Evolutionary conservation across 805 yeast species (phyloP).

Genomic region (Zygotorulaspora sp.): DNA sequence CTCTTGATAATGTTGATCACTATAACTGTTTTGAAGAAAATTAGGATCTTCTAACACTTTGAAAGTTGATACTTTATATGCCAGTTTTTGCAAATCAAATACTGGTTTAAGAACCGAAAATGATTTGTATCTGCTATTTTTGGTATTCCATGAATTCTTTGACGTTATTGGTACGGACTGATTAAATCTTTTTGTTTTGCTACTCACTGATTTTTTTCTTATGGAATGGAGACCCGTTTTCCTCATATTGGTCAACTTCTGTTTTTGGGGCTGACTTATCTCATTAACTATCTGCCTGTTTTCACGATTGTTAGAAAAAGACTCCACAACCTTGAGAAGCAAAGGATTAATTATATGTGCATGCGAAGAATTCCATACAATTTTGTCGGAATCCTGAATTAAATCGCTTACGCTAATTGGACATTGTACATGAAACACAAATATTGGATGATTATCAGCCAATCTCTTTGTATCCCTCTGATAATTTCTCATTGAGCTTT

Average conservation of each 20-base stretch:
- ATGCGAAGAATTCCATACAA: constrained; percentile 27
- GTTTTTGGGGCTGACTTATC: background rate
- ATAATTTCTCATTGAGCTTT: constrained; percentile 16
- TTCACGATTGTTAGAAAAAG: constrained; percentile 26
- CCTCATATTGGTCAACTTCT: too few species aligned
- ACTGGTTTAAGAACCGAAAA: background rate
- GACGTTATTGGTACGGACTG: constrained; percentile 7
- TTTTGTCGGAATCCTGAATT: constrained; percentile 40
- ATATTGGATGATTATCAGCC: constrained; percentile 37
- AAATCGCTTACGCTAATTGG: constrained; percentile 35
- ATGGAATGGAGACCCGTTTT: too few species aligned
- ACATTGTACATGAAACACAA: constrained; percentile 35
- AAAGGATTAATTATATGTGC: constrained; percentile 32
- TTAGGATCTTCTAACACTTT: background rate
- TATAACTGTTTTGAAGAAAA: background rate
- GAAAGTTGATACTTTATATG: background rate
- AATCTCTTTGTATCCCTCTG: constrained; percentile 34
- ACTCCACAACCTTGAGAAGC: constrained; percentile 30
- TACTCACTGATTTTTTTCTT: too few species aligned
- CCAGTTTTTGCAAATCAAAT: background rate
- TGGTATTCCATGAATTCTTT: constrained; percentile 1
- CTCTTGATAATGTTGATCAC: background rate
- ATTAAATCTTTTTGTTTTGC: background rate
- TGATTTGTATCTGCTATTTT: constrained; percentile 1
- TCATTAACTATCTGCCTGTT: background rate